A percentile compares a stretch with the other conserved stretches of the same genome.
Evolutionary conservation across 1,284 basidiomycete genomes (phyloP).

Genomic region (Pseudozyma tsukubaensis): DNA sequence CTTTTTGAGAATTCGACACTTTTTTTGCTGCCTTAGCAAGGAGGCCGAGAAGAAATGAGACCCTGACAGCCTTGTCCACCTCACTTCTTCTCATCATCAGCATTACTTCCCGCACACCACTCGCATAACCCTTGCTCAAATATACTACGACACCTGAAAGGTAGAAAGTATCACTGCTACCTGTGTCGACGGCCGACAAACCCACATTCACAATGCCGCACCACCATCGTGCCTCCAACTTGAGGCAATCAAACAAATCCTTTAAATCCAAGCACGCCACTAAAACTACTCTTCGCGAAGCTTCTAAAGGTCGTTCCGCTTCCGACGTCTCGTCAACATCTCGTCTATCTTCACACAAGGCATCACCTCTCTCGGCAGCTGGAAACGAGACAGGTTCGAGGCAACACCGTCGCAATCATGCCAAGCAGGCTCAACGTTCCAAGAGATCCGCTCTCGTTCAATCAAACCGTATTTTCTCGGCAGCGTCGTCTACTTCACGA

Average conservation of each 20-base stretch:
- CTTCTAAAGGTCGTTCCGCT: conserved; percentile 54
- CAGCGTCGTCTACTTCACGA: conserved; percentile 17
- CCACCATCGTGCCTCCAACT: conserved; percentile 56
- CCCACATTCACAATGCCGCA: conserved; percentile 38
- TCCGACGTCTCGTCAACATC: conserved; percentile 31
- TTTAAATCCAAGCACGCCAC: conserved; percentile 67
- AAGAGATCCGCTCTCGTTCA: conserved; percentile 63
- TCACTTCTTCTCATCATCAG: neutral
- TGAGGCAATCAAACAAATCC: conserved; percentile 65
- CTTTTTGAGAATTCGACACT: conserved; percentile 1
- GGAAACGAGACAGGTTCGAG: conserved; percentile 57
- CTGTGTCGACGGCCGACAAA: neutral
- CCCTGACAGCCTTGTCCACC: neutral
- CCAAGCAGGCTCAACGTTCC: conserved; percentile 59
- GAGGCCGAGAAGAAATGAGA: neutral
- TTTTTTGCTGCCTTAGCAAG: neutral
- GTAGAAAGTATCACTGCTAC: neutral
- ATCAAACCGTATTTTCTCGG: conserved; percentile 58
- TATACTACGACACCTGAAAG: neutral
- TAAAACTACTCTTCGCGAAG: conserved; percentile 59
- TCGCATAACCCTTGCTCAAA: neutral
- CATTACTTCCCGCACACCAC: neutral
- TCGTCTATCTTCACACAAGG: conserved; percentile 47
- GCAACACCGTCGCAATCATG: conserved; percentile 60
- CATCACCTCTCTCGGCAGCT: conserved; percentile 49